These are phyloP conservation scores for Gliomastix tumulicola DNA, from an alignment of 2,329 filamentous ascomycete species.

Conservation along the genomic window DNA sequence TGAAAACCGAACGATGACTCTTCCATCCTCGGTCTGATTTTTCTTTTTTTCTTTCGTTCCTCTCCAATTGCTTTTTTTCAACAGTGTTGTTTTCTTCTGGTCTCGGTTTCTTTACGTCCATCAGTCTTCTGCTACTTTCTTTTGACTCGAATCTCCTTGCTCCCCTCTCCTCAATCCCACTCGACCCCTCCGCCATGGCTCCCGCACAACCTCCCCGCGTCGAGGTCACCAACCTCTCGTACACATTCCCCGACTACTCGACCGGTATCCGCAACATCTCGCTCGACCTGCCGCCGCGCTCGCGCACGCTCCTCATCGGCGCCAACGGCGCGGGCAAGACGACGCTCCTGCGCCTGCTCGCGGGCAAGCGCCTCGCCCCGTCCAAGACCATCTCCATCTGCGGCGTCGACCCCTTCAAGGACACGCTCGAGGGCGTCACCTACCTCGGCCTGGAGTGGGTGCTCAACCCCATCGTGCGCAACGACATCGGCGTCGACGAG, in stretches of 20 bases:
- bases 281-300: constrained; percentile 72
- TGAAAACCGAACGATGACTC: too few species aligned
- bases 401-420: constrained; percentile 86
- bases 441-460: constrained; percentile 99
- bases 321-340: constrained; percentile 98
- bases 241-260: constrained; percentile 81
- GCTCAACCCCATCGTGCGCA: constrained; percentile 90
- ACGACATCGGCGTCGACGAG: constrained; percentile 85
- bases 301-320: constrained; percentile 85
- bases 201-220: constrained; percentile 50
- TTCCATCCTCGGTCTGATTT: too few species aligned
- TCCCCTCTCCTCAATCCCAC: neutral
- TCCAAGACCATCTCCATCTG: constrained; percentile 66
- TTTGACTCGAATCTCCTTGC: neutral
- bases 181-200: constrained; percentile 14
- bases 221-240: constrained; percentile 68
- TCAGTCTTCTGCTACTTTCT: neutral
- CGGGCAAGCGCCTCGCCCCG: constrained; percentile 89
- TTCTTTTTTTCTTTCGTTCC: too few species aligned
- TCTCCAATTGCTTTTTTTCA: neutral
- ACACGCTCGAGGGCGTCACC: constrained; percentile 85
- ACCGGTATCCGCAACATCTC: constrained; percentile 69
- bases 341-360: constrained; percentile 86
- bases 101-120: neutral
- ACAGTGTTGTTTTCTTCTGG: neutral